These are phyloP conservation scores for Lippia alba DNA, from an alignment of 305 asterid genomes.

Conservation along the genomic window DNA sequence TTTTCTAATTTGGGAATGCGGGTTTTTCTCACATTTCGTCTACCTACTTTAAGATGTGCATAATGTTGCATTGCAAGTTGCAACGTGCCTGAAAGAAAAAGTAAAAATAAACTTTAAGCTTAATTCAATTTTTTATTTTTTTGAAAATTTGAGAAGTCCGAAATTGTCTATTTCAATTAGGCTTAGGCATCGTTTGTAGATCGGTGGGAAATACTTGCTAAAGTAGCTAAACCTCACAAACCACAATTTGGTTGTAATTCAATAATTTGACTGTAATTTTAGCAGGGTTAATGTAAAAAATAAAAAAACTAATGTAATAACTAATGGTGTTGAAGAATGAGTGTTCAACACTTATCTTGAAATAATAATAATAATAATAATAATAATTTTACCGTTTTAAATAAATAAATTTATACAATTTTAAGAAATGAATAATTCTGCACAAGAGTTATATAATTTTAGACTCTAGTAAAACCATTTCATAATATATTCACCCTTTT, in stretches of 20 bases:
- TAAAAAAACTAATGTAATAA: no score
- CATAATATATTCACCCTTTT: no score
- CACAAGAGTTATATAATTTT: no score
- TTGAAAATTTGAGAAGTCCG: no score
- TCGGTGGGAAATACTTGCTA: neutral
- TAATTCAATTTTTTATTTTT: neutral
- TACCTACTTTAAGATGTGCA: neutral
- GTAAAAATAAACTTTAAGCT: neutral
- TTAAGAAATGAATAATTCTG: no score
- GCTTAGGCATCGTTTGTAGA: constrained; percentile 3
- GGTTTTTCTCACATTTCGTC: constrained; percentile 12
- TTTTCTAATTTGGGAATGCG: no score
- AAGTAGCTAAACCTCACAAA: neutral
- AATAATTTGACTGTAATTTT: neutral
- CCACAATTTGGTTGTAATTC: no score
- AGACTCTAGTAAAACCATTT: no score
- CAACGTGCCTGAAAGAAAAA: neutral
- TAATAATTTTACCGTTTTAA: no score
- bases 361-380: no score
- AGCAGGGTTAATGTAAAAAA: neutral
- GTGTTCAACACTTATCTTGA: constrained; percentile 38
- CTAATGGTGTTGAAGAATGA: constrained; percentile 10
- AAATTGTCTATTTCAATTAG: neutral
- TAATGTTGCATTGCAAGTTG: constrained; percentile 18
- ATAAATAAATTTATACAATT: no score